Base-by-base conservation (phyloP, 106 monocot species). In the Phalaenopsis aphrodite region DNA sequence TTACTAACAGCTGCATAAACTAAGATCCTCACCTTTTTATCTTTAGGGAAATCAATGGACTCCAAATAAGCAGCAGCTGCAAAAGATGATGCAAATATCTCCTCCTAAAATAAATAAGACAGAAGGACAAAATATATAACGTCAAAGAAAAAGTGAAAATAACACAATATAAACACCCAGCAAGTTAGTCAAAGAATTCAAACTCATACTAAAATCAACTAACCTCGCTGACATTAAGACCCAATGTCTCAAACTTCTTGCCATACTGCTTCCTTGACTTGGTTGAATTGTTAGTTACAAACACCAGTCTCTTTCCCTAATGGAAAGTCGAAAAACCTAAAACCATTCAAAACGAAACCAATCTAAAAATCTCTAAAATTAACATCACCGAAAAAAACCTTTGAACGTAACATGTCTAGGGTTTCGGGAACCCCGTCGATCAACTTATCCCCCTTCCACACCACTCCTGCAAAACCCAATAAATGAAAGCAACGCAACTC, bases 181-280 rank as follows among this genome's bases (percentile, higher is more conserved):
- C 3, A 18, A 41, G 61, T 21, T 41, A 41, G 15, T 69, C 23
- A 78, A 56, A 41, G 23, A 17, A 80, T 1, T 64, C 16, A 3
- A 74, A 75, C 1, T 55, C 19, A 19, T 75, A n/a, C 16, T 15
- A 75, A 75, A 36, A 38, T 16, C n/a, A 82, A 66, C 88, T 38
- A 18, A 95, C 98, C 93, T 95, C 93, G n/a, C 58, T 85, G 76
- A 99, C 95, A 75, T 74, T 95, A 66, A 99, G 84, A 11, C 98
- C 92, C 77, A 99, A 84, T 38, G 95, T 89, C 42, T 95, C 94
- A 55, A 93, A 95, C 67, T 99, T 99, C 87, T 99, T 99, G 16
- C 94, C 98, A 64, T 99, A 99, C 43, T 99, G 98, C 87, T 95
- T 99, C 82, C 98, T 84, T 5, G 94, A 99, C 61, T 99, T 99